Percentiles rank a stretch among this genome's conserved stretches.
Conservation (phyloP, 2,329 filamentous ascomycete species). For the Didymosphaeria variabile region DNA sequence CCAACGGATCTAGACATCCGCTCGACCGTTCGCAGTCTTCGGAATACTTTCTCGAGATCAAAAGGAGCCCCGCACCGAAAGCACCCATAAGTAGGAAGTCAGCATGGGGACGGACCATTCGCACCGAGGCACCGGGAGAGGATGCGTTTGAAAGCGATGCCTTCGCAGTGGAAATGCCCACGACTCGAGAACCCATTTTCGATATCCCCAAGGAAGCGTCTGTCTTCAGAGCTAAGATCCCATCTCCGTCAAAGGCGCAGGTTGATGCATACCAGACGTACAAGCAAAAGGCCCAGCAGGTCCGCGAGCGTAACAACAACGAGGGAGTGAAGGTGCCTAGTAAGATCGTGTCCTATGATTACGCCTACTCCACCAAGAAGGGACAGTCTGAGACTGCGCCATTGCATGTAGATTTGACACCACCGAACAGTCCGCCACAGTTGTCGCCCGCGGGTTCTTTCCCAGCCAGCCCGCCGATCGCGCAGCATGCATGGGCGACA, state of each 20-base stretch:
- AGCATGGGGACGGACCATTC: constrained; percentile 33
- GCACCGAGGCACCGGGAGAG: constrained; percentile 37
- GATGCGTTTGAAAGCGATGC: constrained; percentile 46
- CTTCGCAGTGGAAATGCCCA: constrained; percentile 46
- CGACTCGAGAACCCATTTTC: constrained; percentile 41
- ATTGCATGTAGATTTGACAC: constrained; percentile 16
- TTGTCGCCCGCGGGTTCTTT: constrained; percentile 35
- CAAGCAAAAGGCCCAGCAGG: constrained; percentile 36
- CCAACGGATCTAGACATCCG: constrained; percentile 23
- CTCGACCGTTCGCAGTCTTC: constrained; percentile 29
- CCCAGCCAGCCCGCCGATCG: constrained; percentile 34
- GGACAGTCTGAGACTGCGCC: constrained; percentile 8
- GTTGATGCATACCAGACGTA: constrained; percentile 41
- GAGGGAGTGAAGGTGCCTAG: constrained; percentile 35
- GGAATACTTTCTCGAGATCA: constrained; percentile 25
- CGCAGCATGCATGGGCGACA: constrained; percentile 27
- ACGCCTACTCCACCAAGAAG: constrained; percentile 25
- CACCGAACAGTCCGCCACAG: constrained; percentile 21
- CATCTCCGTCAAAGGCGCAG: constrained; percentile 30
- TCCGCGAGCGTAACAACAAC: constrained; percentile 33
- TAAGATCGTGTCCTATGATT: constrained; percentile 40
- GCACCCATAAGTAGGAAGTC: constrained; percentile 37
- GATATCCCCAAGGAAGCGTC: constrained; percentile 22
- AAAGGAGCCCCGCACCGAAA: constrained; percentile 20
- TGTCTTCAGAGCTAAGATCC: constrained; percentile 24